These are phyloP conservation scores for Arctostaphylos glauca DNA, from an alignment of 148 eudicot species.

Conservation along the genomic window DNA sequence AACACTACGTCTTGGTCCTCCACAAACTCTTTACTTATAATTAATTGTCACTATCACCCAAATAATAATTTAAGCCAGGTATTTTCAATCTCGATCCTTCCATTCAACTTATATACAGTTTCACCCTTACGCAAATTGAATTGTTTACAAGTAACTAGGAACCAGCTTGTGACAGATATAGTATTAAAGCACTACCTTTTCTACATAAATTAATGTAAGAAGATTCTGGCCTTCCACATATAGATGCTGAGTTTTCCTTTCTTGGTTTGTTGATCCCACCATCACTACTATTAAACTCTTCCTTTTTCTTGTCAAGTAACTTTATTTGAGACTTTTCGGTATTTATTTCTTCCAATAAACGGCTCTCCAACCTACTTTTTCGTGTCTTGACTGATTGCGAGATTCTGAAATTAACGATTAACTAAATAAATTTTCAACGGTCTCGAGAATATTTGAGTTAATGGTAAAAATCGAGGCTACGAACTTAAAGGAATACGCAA, in stretches of 20 bases:
- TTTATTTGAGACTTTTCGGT: background rate
- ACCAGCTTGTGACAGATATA: background rate
- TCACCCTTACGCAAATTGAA: background rate
- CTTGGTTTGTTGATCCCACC: conserved; percentile 11
- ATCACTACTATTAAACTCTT: background rate
- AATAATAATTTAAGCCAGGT: background rate
- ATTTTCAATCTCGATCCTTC: background rate
- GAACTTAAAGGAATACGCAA: too few species aligned
- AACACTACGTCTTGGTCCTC: background rate
- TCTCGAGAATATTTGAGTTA: too few species aligned
- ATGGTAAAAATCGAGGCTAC: too few species aligned
- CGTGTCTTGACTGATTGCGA: too few species aligned
- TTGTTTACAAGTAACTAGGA: background rate
- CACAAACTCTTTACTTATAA: background rate
- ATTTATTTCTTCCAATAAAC: too few species aligned
- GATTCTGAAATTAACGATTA: too few species aligned
- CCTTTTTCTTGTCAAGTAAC: background rate
- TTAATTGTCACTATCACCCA: background rate
- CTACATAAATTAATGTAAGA: background rate
- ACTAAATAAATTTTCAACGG: too few species aligned
- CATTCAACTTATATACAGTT: background rate
- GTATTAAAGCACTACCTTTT: background rate
- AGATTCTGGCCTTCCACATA: conserved; percentile 9
- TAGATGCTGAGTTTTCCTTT: conserved; percentile 10
- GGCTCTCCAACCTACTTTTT: too few species aligned